Percentiles rank a stretch among this genome's conserved stretches.
Conservation (phyloP, 129 eudicot species). For the Mikania micrantha region DNA sequence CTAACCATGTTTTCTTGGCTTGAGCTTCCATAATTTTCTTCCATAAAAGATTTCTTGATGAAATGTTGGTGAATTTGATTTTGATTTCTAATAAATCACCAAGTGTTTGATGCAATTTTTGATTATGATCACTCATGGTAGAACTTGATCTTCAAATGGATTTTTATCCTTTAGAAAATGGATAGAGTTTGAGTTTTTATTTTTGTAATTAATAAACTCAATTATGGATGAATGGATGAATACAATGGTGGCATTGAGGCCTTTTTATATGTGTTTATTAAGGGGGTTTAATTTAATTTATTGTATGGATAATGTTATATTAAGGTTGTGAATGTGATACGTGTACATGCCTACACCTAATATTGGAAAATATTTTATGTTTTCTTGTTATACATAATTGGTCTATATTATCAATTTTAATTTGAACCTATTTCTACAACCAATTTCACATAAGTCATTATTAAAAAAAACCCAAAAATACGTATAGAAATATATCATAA, state of each 20-base stretch:
- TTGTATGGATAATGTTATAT: slow-evolving; percentile 33
- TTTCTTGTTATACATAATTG: slow-evolving; percentile 2
- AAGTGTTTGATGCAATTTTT: slow-evolving; percentile 23
- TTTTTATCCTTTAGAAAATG: not conserved
- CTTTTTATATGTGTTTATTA: slow-evolving; percentile 30
- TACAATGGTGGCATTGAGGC: slow-evolving; percentile 25
- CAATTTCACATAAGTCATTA: not conserved
- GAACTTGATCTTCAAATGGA: slow-evolving; percentile 8
- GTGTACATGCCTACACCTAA: slow-evolving; percentile 28
- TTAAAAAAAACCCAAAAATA: not conserved
- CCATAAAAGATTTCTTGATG: slow-evolving; percentile 30
- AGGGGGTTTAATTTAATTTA: slow-evolving; percentile 23
- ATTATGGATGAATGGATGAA: slow-evolving; percentile 29
- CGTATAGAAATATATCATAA: not conserved
- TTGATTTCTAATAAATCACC: no score
- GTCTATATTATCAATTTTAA: slow-evolving; percentile 7
- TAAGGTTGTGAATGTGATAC: slow-evolving; percentile 19
- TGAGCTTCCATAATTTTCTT: slow-evolving; percentile 31
- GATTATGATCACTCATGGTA: slow-evolving; percentile 37
- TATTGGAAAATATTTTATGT: slow-evolving; percentile 6
- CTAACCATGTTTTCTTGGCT: no score
- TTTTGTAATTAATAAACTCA: slow-evolving; percentile 15
- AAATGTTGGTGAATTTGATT: no score
- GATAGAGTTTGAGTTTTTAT: slow-evolving; percentile 13
- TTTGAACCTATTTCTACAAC: not conserved